Evolutionary conservation across 1,284 basidiomycete species (phyloP).

Genomic region (Inonotus obliquus): DNA sequence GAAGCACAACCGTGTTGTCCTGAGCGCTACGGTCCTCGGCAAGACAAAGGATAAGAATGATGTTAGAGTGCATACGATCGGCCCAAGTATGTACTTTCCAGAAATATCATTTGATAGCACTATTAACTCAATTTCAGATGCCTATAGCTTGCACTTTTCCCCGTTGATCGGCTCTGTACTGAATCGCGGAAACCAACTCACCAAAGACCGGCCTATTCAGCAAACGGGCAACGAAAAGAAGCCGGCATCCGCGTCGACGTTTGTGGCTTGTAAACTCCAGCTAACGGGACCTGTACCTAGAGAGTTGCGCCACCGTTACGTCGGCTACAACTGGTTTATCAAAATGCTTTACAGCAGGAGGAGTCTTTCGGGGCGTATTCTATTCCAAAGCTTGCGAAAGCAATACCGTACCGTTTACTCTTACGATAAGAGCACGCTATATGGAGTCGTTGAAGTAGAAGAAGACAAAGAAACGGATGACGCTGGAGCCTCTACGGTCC

Average conservation of each 20-base stretch:
- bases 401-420: conserved; percentile 43
- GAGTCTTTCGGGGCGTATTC: conserved; percentile 34
- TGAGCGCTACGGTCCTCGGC: conserved; percentile 35
- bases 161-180: conserved; percentile 29
- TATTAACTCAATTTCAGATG: conserved; percentile 21
- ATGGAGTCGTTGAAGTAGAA: conserved; percentile 28
- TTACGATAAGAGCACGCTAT: conserved; percentile 36
- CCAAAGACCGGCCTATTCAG: conserved; percentile 11
- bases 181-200: conserved; percentile 16
- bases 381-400: conserved; percentile 38
- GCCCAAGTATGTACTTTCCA: conserved; percentile 28
- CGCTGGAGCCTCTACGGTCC: background rate
- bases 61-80: conserved; percentile 38
- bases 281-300: conserved; percentile 41
- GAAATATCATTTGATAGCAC: background rate
- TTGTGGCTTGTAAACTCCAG: conserved; percentile 43
- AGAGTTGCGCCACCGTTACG: conserved; percentile 41
- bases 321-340: conserved; percentile 41
- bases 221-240: conserved; percentile 11
- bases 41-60: conserved; percentile 30
- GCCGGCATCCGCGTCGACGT: conserved; percentile 28
- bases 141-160: conserved; percentile 32
- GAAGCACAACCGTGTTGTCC: conserved; percentile 26
- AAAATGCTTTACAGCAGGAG: conserved; percentile 37
- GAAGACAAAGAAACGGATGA: background rate